Conservation (phyloP, 371 early-diverging fungal genomes). For the Syncephalis fuscata region DNA sequence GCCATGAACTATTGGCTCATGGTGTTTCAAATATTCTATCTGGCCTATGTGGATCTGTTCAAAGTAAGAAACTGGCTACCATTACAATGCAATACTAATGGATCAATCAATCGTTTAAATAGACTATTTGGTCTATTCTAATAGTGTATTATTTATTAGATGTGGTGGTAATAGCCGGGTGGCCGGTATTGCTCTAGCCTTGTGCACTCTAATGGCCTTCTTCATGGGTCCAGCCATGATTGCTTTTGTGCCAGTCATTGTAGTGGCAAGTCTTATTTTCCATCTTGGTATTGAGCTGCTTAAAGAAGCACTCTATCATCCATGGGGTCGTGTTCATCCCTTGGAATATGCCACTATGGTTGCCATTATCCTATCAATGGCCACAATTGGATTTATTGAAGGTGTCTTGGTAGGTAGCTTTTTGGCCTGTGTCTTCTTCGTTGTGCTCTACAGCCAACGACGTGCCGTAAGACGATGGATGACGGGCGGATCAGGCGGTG, state of each 20-base stretch:
- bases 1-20: conserved; percentile 85
- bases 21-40: conserved; percentile 76
- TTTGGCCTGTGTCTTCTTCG: conserved; percentile 87
- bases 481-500: conserved; percentile 38
- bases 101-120: neutral
- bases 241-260: conserved; percentile 81
- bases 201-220: conserved; percentile 58
- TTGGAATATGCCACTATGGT: conserved; percentile 87
- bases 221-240: conserved; percentile 70
- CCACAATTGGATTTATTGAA: conserved; percentile 79
- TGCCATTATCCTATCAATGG: conserved; percentile 70
- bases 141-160: conserved; percentile 79
- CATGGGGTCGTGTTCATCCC: conserved; percentile 61
- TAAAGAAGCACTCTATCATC: conserved; percentile 77
- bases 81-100: neutral
- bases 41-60: conserved; percentile 60
- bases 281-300: conserved; percentile 85
- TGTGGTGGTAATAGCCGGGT: conserved; percentile 76
- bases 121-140: conserved; percentile 79
- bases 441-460: conserved; percentile 62
- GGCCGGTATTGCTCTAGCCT: conserved; percentile 69
- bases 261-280: conserved; percentile 86
- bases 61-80: conserved; percentile 33
- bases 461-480: conserved; percentile 63
- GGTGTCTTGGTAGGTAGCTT: conserved; percentile 85